Percentiles rank a stretch among this genome's conserved stretches.
Conservation (phyloP, 148 eudicot species). For the Fallopia convolvulus region DNA sequence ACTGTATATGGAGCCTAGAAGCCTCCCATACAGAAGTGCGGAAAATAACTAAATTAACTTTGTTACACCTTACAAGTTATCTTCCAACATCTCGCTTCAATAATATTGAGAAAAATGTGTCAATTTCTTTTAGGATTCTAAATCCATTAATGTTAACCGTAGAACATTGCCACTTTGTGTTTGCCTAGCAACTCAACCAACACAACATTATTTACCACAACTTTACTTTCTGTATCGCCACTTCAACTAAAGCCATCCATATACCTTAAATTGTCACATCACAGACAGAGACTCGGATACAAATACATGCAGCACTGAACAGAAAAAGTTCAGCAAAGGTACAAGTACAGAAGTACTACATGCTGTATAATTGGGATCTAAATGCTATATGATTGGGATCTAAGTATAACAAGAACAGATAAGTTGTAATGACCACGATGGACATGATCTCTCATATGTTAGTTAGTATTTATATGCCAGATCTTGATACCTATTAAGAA, state of each 20-base stretch:
- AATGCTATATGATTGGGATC: background rate
- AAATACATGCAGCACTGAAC: background rate
- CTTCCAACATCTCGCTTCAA: background rate
- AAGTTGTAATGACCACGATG: background rate
- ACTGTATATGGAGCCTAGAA: background rate
- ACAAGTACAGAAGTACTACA: background rate
- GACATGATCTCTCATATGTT: background rate
- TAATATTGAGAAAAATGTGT: background rate
- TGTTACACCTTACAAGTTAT: background rate
- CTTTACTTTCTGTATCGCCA: background rate
- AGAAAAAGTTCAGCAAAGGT: background rate
- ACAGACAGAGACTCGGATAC: background rate
- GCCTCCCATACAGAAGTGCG: background rate
- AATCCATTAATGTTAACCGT: background rate
- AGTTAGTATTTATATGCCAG: background rate
- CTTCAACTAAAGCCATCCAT: background rate
- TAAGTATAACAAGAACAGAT: background rate
- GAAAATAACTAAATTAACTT: background rate
- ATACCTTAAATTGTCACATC: background rate
- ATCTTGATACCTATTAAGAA: background rate
- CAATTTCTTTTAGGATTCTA: background rate
- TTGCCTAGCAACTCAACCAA: conserved; percentile 5
- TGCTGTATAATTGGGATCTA: background rate
- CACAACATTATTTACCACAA: background rate
- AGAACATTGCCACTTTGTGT: background rate